A percentile compares a stretch with the other conserved stretches of the same genome.
Conservation (phyloP, 345 rosid species). For the Gossypium sturtianum region DNA sequence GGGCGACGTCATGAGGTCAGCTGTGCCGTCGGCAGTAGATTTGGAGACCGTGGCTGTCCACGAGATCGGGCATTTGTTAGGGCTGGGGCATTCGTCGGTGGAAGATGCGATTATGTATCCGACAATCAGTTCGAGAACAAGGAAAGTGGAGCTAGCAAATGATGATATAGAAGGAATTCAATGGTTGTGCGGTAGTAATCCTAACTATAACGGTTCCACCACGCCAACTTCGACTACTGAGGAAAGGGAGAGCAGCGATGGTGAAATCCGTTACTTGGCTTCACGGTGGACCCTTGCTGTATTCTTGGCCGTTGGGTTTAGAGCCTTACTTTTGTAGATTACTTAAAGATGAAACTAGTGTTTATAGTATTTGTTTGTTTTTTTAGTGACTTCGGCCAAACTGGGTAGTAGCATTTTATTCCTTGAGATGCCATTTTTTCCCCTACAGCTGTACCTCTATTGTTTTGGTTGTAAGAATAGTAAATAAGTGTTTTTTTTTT, state of each 20-base stretch:
- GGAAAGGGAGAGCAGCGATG: conserved; percentile 42
- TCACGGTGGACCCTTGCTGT: conserved; percentile 20
- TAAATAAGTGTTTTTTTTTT: too few species aligned
- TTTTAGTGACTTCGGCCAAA: too few species aligned
- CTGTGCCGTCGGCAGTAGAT: conserved; percentile 50
- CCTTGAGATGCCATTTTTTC: not conserved
- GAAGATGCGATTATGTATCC: conserved; percentile 82
- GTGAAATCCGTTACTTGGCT: conserved; percentile 21
- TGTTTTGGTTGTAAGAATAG: too few species aligned
- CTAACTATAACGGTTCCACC: conserved; percentile 48
- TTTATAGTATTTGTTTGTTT: too few species aligned
- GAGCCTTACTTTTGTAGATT: conserved; percentile 25
- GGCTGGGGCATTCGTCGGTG: conserved; percentile 84
- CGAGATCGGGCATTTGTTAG: conserved; percentile 87
- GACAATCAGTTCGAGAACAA: conserved; percentile 48
- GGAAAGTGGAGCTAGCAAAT: conserved; percentile 46
- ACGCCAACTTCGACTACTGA: conserved; percentile 17
- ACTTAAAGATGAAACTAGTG: not conserved
- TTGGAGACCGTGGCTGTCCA: conserved; percentile 89
- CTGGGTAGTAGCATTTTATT: too few species aligned
- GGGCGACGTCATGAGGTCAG: conserved; percentile 33
- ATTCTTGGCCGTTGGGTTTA: conserved; percentile 35
- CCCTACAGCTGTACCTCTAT: too few species aligned
- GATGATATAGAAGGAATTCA: conserved; percentile 78
- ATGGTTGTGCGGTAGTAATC: conserved; percentile 60